Evolutionary conservation across 495 filamentous ascomycete genomes (phyloP), one percentile per base, ranked within the genome.

Genomic region (Apiosordaria backusii): DNA sequence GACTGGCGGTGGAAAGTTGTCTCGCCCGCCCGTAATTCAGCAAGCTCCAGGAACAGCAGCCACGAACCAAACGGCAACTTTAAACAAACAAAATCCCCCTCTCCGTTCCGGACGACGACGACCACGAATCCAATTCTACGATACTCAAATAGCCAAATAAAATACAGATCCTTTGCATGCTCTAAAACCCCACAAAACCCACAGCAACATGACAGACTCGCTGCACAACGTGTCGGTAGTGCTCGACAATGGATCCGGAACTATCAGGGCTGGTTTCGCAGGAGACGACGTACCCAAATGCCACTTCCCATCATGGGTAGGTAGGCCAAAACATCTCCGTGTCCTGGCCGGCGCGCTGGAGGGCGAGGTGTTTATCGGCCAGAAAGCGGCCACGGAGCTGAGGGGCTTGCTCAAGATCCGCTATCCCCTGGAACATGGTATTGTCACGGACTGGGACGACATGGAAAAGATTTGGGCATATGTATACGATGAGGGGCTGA

Each of bases 381-480:
- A 92, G 68, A 88, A 91, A 74, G 93, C 93, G 61, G 86, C 86
- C 40, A 92, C 96, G 72, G 93, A 97, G 70, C 84, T 97, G 72
- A 87, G 95, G 75, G 95, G 95, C 18, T 83, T 99, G 66, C 82
- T 99, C 70, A 98, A 97, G 82, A 93, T 99, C 72, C 85, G 87
- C 60, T 98, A 98, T 73, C 95, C 95, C 53, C 83, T 99, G 64
- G 96, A 97, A 77, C 95, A 99, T 77, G 95, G 95, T 72, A 95
- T 98, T 68, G 95, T 99, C 57, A 99, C 95, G 66, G 93, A 99
- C 79, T 99, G 95, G 95, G 95, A 98, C 72, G 95, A 99, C 74
- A 99, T 99, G 95, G 95, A 98, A 81, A 90, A 91, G 77, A 99
- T 99, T 79, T 99, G 95, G 95, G 90, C 92, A 69, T 85, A 82